Percentiles rank a stretch among this genome's conserved stretches.
phyloP scores from a whole-genome alignment of 2,329 filamentous ascomycete genomes.

The Fulvia fulva region DNA sequence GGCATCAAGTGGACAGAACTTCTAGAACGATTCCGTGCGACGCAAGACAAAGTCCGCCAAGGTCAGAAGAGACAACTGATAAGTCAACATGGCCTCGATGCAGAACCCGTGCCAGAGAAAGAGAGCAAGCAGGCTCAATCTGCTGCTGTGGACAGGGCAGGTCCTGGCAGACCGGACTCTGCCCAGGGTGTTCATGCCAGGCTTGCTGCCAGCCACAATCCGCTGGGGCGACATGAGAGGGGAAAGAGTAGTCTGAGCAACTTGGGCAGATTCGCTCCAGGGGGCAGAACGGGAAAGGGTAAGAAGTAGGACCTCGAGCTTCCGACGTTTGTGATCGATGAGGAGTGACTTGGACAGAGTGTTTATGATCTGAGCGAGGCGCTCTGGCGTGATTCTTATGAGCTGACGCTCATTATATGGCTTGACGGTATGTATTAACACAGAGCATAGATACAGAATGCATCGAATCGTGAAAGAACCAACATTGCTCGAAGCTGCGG shows the following conservation, averaged over 20 bases:
- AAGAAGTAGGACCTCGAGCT: slow-evolving; percentile 22
- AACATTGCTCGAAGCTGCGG: no score
- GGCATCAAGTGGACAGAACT: slow-evolving; percentile 84
- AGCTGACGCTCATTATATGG: background rate
- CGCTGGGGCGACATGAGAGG: slow-evolving; percentile 23
- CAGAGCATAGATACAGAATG: background rate
- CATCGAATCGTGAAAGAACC: no score
- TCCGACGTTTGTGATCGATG: background rate
- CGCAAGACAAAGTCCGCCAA: slow-evolving; percentile 80
- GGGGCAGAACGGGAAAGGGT: slow-evolving; percentile 35
- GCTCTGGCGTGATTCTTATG: background rate
- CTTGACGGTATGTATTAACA: background rate
- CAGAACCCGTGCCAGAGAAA: slow-evolving; percentile 23
- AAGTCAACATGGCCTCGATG: slow-evolving; percentile 24
- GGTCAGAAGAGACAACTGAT: slow-evolving; percentile 48
- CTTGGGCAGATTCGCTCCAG: slow-evolving; percentile 43
- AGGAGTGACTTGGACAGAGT: background rate
- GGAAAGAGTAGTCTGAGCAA: slow-evolving; percentile 42
- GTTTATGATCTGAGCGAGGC: background rate
- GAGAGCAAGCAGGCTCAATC: slow-evolving; percentile 8
- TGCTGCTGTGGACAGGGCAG: slow-evolving; percentile 6
- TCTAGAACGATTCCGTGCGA: slow-evolving; percentile 87
- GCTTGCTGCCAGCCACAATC: slow-evolving; percentile 14
- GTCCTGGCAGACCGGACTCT: slow-evolving; percentile 8
- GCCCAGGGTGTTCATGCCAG: background rate